Base-by-base conservation (phyloP, 306 rosid species). In the Lathyrus aphaca region DNA sequence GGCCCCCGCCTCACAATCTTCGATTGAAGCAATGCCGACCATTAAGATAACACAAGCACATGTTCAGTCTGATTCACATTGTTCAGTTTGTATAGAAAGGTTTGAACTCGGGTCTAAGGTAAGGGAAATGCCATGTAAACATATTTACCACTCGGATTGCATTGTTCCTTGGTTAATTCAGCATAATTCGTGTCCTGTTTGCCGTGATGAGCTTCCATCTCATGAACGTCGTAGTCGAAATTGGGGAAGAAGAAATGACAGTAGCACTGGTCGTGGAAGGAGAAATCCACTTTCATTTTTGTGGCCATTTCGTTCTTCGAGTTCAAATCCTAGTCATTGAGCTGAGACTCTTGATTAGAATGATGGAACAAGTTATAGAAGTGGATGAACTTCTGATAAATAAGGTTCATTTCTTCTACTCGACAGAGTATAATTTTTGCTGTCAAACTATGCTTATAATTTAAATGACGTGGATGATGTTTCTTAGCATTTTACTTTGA, bases 131-230 rank as follows among this genome's bases (percentile, higher is more conserved):
- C 89, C 96, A 0, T 90, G 94, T 64, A 70, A 66, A 71, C 96
- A 89, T 75, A 83, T 89, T 14, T 89, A 87, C 76, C 96, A 89
- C 77, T 72, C 89, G 17, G 91, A 90, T 35, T 90, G 94, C 35
- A 85, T 90, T 18, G 77, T 86, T 59, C 94, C 96, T 67, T 87
- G 96, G 96, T 58, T 87, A 50, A 80, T 71, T 72, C 88, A 68
- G 59, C 93, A 86, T 71, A 87, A 90, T 50, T 81, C 94, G 3
- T 90, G 94, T 46, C 96, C 96, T 10, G 88, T 90, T 32, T 90
- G 96, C 55, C 89, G 94, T 8, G 67, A 80, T 48, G 88, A 87
- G 85, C 79, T 87, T 39, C 91, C 96, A 3, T 35, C 87, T 53
- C 78, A 64, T 10, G 86, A 79, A 5, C 72, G 4, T 32, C 45